Evolutionary conservation across 2,329 filamentous ascomycete species (phyloP), one percentile per base, ranked within the genome.

Genomic region (Fusarium sp.): DNA sequence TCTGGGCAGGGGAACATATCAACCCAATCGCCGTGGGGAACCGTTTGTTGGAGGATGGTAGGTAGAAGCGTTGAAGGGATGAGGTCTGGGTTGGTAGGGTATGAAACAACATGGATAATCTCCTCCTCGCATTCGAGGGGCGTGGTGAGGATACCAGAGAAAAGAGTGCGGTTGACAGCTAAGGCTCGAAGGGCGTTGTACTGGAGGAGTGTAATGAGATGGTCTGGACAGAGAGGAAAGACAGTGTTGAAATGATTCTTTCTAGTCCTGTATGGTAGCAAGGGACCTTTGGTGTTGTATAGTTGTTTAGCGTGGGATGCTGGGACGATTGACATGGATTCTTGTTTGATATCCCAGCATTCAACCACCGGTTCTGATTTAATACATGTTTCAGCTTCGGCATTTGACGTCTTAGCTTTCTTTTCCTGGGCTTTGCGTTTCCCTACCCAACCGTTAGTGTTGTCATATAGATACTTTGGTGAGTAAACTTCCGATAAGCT

Each of bases 401-500:
- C 1, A 24, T 20, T 31, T 12, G 21, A 15, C 1, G 18, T 15
- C 9, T 38, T 24, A 5, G 28, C n/a, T 9, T 58, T 52, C 21
- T 44, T 67, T 18, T 31, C 50, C 13, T 46, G 47, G 1, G 47
- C 63, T 18, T 67, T 67, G 2, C 64, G 63, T 29, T 67, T 67
- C 13, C 63, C 63, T 66, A 7, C 1, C 3, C 9, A 20, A 6
- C 4, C 4, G 18, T 67, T 41, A 67, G 49, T 29, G 2, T 7
- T 2, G 13, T 4, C 3, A 2, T 7, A n/a, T 10, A 8, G 18
- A 35, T 6, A 18, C 5, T 8, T 9, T 35, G 16, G 8, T 7
- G 16, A 6, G 3, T 35, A 0, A 8, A 26, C 62, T 21, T 7
- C 63, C 64, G 39, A 13, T 83, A 83, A 70, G 81, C 82, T 60